Evolutionary conservation across 352 stramenopile species (phyloP), one percentile per base, ranked within the genome.

Genomic region (Globisporangium perplexum): DNA sequence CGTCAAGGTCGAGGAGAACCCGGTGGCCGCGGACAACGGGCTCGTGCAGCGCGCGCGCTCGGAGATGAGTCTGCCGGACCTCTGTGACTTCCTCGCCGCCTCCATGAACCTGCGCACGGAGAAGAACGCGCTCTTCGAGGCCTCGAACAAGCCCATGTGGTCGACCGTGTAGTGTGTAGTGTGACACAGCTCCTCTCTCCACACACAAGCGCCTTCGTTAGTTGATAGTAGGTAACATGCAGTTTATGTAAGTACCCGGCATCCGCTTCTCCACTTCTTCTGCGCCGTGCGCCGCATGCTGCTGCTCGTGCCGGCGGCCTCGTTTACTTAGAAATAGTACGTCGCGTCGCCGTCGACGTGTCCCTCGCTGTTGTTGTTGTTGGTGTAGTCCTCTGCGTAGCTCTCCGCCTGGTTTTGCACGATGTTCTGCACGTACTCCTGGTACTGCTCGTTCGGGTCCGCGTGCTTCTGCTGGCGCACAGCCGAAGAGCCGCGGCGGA

Each of bases 31-130:
- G 2, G 74, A 87, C 62, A 64, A 69, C 7, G 74, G 74, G 0
- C 65, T 90, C 26, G 51, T 81, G 47, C 63, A 66, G 33, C 54
- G 60, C 22, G 70, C 65, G 15, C 59, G 55, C 18, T 62, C 56
- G 15, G 62, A 78, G 50, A 78, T 83, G 63, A 77, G 57, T 26
- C 50, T 60, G 23, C 3, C 36, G 1, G 72, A 83, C 14, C 39
- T 81, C 41, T 83, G 72, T 24, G 70, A 83, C 17, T 53, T 83
- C 10, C 53, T 83, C 8, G 60, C 68, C 1, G 72, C 70, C 4
- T 78, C 70, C 7, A 83, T 83, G 68, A 83, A 83, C 45, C 55
- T 83, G 52, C 72, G 70, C 44, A 73, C 66, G 1, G 72, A 83
- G 51, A 78, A 76, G 53, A 80, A 65, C 35, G 33, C 56, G n/a